Evolutionary conservation across 768 basidiomycete species (phyloP), one percentile per base, ranked within the genome.

Genomic region (Lactifluus piperatus): DNA sequence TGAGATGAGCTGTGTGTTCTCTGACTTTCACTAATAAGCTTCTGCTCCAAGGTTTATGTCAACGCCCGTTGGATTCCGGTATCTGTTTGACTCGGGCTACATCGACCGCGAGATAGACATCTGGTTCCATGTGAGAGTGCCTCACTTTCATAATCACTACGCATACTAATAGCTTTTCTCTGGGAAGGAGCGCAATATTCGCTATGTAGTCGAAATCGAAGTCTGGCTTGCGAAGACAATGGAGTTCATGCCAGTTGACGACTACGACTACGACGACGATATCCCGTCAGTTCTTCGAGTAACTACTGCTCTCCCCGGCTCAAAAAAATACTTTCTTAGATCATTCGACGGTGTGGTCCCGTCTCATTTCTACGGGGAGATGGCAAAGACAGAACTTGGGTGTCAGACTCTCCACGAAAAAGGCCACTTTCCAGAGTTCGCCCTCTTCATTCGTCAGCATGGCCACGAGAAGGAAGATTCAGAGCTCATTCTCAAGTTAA

Each of bases 291-390:
- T 78, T 18, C 37, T 16, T 26, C 16, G 46, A 22, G 14, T 37
- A 9, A 39, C 61, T 4, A 22, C 7, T 14, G 10, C 22, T 4
- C 30, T 32, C 53, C n/a, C 44, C 47, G 11, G 27, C 16, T 3
- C n/a, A 32, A 24, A 34, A 51, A 9, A 48, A 37, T 4, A 22
- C 10, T 22, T 18, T 20, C 16, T 8, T 66, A 87, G 85, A n/a
- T 79, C 80, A 20, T 91, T 89, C 58, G 93, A 94, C 53, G 88
- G 88, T 13, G 85, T 86, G 11, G 90, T 93, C 13, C 97, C 95
- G 2, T 84, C 89, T 1, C 94, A 99, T 71, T 98, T 99, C 72
- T 95, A 97, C 66, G 95, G 95, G 22, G 95, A 97, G 71, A 90
- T 98, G 81, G 87, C 94, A 47, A 97, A 97, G 71, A 98, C 97